Conservation (phyloP, 257 asterid genomes). For the Verbascum thapsus region DNA sequence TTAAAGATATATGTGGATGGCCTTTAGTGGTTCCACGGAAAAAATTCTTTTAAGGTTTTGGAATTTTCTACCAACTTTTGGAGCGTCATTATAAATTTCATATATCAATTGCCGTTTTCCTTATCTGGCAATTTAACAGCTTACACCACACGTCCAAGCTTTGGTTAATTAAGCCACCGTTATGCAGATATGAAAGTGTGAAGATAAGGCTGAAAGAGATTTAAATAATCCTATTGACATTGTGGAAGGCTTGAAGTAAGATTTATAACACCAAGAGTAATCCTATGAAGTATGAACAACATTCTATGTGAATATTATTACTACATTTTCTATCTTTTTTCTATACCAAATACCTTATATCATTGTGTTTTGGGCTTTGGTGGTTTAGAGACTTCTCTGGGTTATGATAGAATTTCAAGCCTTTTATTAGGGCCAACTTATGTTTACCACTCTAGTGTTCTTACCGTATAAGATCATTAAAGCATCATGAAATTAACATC, state of each 20-base stretch:
- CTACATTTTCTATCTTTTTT: too few relatives aligned
- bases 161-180: not conserved
- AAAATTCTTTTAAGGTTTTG: too few relatives aligned
- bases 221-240: slow-evolving; percentile 15
- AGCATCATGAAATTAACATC: not conserved
- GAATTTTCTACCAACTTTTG: too few relatives aligned
- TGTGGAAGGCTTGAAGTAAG: too few relatives aligned
- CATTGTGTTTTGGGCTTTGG: too few relatives aligned
- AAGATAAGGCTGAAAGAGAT: slow-evolving; percentile 15
- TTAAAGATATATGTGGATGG: too few relatives aligned
- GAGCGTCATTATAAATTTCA: too few relatives aligned
- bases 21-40: too few relatives aligned
- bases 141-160: slow-evolving; percentile 10
- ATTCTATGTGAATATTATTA: not conserved
- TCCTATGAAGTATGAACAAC: slow-evolving; percentile 13
- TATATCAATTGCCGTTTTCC: not conserved
- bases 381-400: not conserved
- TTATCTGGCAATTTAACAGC: slow-evolving; percentile 13
- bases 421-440: not conserved
- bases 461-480: not conserved
- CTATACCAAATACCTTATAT: too few relatives aligned
- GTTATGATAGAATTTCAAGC: not conserved
- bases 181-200: not conserved
- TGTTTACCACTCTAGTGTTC: not conserved
- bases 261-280: slow-evolving; percentile 6